These are phyloP conservation scores for Colletotrichum sp. DNA, from an alignment of 2,329 filamentous ascomycete genomes.

Conservation along the genomic window DNA sequence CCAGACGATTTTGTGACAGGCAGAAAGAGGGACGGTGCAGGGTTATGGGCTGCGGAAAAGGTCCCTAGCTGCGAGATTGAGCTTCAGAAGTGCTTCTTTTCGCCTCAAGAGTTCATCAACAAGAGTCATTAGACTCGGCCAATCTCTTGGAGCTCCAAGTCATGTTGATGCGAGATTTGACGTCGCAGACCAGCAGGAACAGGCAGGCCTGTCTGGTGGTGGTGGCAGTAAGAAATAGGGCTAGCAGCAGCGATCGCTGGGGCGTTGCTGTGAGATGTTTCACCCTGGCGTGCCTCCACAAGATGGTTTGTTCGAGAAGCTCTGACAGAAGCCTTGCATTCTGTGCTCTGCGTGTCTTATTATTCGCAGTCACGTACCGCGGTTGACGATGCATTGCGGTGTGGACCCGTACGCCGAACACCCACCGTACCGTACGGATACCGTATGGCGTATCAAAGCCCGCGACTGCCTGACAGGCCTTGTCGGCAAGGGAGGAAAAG, in stretches of 20 bases:
- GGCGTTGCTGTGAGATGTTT: slow-evolving; percentile 1
- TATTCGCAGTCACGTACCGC: background rate
- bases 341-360: background rate
- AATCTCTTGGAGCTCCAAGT: background rate
- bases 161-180: background rate
- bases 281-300: background rate
- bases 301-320: slow-evolving; percentile 17
- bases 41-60: background rate
- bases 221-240: background rate
- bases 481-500: background rate
- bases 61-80: slow-evolving; percentile 7
- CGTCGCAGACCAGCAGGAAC: background rate
- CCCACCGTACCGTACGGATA: background rate
- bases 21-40: background rate
- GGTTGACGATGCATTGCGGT: background rate
- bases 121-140: background rate
- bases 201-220: background rate
- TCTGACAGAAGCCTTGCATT: background rate
- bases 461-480: background rate
- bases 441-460: background rate
- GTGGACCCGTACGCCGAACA: background rate
- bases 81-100: background rate
- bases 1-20: background rate
- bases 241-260: slow-evolving; percentile 1
- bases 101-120: background rate